phyloP scores from a whole-genome alignment of 495 filamentous ascomycete species.

The Echria macrotheca region DNA sequence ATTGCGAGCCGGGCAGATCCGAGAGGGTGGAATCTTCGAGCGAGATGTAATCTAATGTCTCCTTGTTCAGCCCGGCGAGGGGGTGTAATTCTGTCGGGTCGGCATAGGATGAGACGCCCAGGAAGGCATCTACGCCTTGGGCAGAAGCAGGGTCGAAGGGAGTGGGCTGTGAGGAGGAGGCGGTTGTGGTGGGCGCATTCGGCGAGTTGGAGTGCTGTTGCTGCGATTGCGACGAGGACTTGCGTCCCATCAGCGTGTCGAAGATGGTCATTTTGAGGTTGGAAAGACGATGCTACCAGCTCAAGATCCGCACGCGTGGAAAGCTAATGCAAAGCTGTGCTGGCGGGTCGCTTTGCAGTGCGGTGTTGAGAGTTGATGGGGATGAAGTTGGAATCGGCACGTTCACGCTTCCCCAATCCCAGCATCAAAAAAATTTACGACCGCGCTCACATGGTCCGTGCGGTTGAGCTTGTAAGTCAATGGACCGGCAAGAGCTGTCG shows the following conservation, averaged over 20 bases:
- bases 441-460: conserved; percentile 17
- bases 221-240: conserved; percentile 51
- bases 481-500: background rate
- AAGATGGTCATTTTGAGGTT: conserved; percentile 53
- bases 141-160: conserved; percentile 63
- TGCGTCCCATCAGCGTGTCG: conserved; percentile 82
- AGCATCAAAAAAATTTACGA: conserved; percentile 25
- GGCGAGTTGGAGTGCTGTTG: conserved; percentile 29
- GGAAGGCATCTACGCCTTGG: conserved; percentile 78
- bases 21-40: conserved; percentile 90
- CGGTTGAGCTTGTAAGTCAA: conserved; percentile 3
- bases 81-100: conserved; percentile 88
- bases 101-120: conserved; percentile 60
- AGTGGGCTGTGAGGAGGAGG: conserved; percentile 48
- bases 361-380: background rate
- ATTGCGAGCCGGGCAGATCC: conserved; percentile 77
- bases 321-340: too few species aligned
- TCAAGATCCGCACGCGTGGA: too few species aligned
- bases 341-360: too few species aligned
- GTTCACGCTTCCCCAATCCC: conserved; percentile 11
- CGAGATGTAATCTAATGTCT: conserved; percentile 85
- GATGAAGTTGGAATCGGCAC: conserved; percentile 5
- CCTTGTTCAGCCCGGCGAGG: conserved; percentile 87
- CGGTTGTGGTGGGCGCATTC: conserved; percentile 24
- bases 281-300: too few species aligned